A percentile compares a stretch with the other conserved stretches of the same genome.
These are phyloP conservation scores for Kwoniella bestiolae DNA, from an alignment of 768 basidiomycete species.

Conservation along the genomic window DNA sequence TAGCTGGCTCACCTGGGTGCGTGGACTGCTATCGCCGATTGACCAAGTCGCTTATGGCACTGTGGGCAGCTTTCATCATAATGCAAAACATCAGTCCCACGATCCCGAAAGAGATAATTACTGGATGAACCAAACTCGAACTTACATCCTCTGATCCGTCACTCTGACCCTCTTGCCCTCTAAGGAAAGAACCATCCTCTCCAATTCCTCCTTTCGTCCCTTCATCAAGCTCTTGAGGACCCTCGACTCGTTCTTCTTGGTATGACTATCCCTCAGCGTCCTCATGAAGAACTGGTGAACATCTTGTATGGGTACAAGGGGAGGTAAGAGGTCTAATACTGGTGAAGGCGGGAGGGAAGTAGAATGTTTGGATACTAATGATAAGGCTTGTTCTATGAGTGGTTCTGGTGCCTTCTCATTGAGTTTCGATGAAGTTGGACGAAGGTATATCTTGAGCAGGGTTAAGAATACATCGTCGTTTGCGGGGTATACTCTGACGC, in stretches of 20 bases:
- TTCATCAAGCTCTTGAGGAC: slow-evolving; percentile 73
- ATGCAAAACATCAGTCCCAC: neutral
- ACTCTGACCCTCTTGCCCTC: slow-evolving; percentile 84
- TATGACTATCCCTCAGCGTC: slow-evolving; percentile 66
- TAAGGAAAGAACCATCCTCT: slow-evolving; percentile 71
- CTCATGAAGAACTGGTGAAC: slow-evolving; percentile 77
- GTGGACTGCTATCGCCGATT: slow-evolving; percentile 92
- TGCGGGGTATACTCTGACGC: slow-evolving; percentile 75
- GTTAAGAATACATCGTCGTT: slow-evolving; percentile 73
- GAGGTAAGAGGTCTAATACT: slow-evolving; percentile 83
- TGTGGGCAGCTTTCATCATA: slow-evolving; percentile 75
- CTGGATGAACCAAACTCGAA: slow-evolving; percentile 28
- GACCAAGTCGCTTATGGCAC: slow-evolving; percentile 90
- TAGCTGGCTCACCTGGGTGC: slow-evolving; percentile 69
- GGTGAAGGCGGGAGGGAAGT: slow-evolving; percentile 79
- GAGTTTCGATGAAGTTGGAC: slow-evolving; percentile 65
- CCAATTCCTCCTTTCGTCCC: slow-evolving; percentile 76
- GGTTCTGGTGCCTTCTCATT: slow-evolving; percentile 14
- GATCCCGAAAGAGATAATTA: neutral
- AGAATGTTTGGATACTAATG: slow-evolving; percentile 83
- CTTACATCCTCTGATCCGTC: slow-evolving; percentile 89
- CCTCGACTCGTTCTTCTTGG: slow-evolving; percentile 66
- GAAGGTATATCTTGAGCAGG: slow-evolving; percentile 84
- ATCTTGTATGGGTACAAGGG: slow-evolving; percentile 81
- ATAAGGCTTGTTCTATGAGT: slow-evolving; percentile 78